Base-by-base conservation (phyloP, 345 rosid species). In the Excoecaria agallocha region DNA sequence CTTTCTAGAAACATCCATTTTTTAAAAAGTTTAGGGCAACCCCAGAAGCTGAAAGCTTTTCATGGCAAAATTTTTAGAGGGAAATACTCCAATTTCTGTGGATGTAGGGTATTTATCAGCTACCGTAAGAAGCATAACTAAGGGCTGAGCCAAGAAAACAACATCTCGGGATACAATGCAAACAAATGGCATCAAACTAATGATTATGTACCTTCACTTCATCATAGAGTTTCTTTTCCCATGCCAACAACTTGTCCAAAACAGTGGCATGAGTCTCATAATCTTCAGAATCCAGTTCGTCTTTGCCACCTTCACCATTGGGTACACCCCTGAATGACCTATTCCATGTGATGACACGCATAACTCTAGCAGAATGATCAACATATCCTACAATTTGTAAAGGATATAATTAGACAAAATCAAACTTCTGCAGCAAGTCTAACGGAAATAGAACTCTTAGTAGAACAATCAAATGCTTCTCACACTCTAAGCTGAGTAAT, bases 311-410 rank as follows among this genome's bases (percentile, higher is more conserved):
- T 75, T 89, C 96, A 24, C 94, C 88, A 74, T 84, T 82, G 4
- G 83, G 68, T 43, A 86, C 72, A 50, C 93, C 94, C 84, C 82
- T 86, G 68, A 89, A 82, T 12, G 98, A 90, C 77, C 80, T 87
- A 79, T 93, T 95, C 99, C 99, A 95, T 20, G 98, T 93, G 77
- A 95, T 93, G 60, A 91, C 98, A 41, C 91, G 93, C 98, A 95
- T 86, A 39, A 95, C 98, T 76, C 93, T 86, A 4, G 91, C 96
- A 17, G 97, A 93, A 87, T 95, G 99, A 86, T 95, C 98, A 66
- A 95, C 86, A 68, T 86, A 84, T 66, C 90, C 99, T 94, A 88
- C 81, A 77, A 74, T 49, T 30, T 3, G 8, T 57, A 11, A 24
- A 48, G 54, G 50, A n/a, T 59, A 59, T 49, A 37, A 77, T 46